Percentiles rank a stretch among this genome's conserved stretches.
Conservation (phyloP, 2,329 filamentous ascomycete species). For the Exophiala viscosa region DNA sequence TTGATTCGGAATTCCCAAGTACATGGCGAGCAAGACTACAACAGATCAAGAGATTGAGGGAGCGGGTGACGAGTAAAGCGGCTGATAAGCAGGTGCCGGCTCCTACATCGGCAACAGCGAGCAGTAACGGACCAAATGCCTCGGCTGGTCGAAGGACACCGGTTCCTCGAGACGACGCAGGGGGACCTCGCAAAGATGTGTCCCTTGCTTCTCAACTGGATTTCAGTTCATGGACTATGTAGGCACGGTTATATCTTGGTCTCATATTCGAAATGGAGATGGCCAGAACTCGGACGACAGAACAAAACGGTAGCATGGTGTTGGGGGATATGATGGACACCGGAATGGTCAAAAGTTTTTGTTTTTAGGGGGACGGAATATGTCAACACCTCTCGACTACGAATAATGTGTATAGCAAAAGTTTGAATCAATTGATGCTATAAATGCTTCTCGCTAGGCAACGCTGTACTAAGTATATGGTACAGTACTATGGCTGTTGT, state of each 20-base stretch:
- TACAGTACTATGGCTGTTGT: too few relatives aligned
- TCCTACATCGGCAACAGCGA: not conserved
- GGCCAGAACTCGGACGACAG: not conserved
- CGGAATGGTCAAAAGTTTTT: conserved; percentile 4
- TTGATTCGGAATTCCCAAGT: conserved; percentile 76
- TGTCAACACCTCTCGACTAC: not conserved
- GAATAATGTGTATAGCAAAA: conserved; percentile 17
- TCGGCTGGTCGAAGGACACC: conserved; percentile 21
- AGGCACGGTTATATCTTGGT: not conserved
- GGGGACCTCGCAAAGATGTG: conserved; percentile 12
- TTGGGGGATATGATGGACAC: conserved; percentile 7
- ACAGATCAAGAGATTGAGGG: conserved; percentile 77
- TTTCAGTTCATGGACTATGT: conserved; percentile 24
- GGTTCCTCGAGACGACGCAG: conserved; percentile 15
- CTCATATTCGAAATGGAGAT: not conserved
- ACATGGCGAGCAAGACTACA: conserved; percentile 84
- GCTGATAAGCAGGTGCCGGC: conserved; percentile 13
- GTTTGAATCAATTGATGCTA: not conserved
- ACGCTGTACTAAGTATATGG: too few relatives aligned
- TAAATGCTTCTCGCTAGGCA: not conserved
- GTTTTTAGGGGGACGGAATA: not conserved
- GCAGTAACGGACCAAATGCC: not conserved
- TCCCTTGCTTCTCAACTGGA: conserved; percentile 21
- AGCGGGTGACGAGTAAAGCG: conserved; percentile 39
- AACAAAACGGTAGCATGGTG: conserved; percentile 19